Percentiles rank a stretch among this genome's conserved stretches.
Evolutionary conservation across 148 eudicot genomes (phyloP).

Genomic region (Vaccinium darrowii): DNA sequence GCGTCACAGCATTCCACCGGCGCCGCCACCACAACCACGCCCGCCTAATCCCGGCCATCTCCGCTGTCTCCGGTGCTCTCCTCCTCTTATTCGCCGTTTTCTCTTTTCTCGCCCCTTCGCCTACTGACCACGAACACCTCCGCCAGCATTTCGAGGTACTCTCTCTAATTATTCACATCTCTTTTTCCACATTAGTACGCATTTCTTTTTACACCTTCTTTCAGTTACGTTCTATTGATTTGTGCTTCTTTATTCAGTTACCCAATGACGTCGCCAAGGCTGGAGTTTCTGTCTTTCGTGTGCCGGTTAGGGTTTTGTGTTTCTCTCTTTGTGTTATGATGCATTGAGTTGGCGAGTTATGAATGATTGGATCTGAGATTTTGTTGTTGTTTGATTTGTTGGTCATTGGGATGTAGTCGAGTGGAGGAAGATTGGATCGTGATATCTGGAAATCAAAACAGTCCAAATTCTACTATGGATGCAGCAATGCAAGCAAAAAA

Average conservation of each 20-base stretch:
- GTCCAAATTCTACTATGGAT: constrained; percentile 69
- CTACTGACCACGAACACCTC: constrained; percentile 28
- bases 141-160: constrained; percentile 18
- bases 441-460: constrained; percentile 74
- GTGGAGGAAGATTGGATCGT: constrained; percentile 51
- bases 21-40: constrained; percentile 65
- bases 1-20: constrained; percentile 53
- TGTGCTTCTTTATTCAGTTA: constrained; percentile 29
- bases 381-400: constrained; percentile 20
- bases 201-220: not conserved
- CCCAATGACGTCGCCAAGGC: constrained; percentile 24
- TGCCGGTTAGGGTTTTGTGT: constrained; percentile 63
- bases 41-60: constrained; percentile 37
- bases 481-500: constrained; percentile 67
- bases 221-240: not conserved
- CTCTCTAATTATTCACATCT: not conserved
- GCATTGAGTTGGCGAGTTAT: not conserved
- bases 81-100: constrained; percentile 46
- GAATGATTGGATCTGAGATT: constrained; percentile 42
- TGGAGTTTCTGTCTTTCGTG: constrained; percentile 35
- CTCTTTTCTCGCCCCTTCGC: constrained; percentile 59
- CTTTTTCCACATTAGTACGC: not conserved
- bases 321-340: not conserved
- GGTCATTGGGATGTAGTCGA: constrained; percentile 37
- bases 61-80: constrained; percentile 45